Conservation (phyloP, 2,329 filamentous ascomycete genomes). For the Tolypocladium inflatum region DNA sequence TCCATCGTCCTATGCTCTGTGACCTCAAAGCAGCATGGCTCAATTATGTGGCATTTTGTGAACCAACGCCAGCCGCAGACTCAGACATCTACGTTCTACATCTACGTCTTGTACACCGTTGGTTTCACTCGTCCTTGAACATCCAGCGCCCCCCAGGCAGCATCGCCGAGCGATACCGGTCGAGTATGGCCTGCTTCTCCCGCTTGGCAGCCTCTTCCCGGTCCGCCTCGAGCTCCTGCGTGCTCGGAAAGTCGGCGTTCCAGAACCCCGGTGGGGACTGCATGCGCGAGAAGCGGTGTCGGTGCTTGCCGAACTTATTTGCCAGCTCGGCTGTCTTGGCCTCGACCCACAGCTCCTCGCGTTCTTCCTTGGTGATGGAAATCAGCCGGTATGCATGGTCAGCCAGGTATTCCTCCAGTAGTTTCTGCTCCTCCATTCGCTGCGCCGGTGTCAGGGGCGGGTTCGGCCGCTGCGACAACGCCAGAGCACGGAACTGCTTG, state of each 20-base stretch:
- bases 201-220: conserved; percentile 53
- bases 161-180: conserved; percentile 75
- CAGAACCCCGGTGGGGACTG: conserved; percentile 81
- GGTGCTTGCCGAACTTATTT: conserved; percentile 67
- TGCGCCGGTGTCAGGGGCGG: conserved; percentile 23
- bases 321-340: conserved; percentile 67
- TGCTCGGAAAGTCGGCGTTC: conserved; percentile 80
- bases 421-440: conserved; percentile 32
- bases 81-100: not conserved
- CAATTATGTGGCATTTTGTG: not conserved
- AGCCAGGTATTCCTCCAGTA: conserved; percentile 49
- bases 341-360: conserved; percentile 59
- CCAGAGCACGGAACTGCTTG: conserved; percentile 58
- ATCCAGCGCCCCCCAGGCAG: conserved; percentile 65
- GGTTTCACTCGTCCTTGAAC: conserved; percentile 64
- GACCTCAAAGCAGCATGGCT: not conserved
- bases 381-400: conserved; percentile 49
- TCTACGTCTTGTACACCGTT: not conserved
- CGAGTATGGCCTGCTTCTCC: conserved; percentile 56
- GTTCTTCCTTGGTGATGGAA: conserved; percentile 49
- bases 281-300: conserved; percentile 61
- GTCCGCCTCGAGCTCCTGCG: conserved; percentile 66
- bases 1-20: not conserved
- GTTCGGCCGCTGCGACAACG: conserved; percentile 37
- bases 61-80: not conserved